Evolutionary conservation across 441 rosid species (phyloP).

Genomic region (Pelargonium cotyledonis): DNA sequence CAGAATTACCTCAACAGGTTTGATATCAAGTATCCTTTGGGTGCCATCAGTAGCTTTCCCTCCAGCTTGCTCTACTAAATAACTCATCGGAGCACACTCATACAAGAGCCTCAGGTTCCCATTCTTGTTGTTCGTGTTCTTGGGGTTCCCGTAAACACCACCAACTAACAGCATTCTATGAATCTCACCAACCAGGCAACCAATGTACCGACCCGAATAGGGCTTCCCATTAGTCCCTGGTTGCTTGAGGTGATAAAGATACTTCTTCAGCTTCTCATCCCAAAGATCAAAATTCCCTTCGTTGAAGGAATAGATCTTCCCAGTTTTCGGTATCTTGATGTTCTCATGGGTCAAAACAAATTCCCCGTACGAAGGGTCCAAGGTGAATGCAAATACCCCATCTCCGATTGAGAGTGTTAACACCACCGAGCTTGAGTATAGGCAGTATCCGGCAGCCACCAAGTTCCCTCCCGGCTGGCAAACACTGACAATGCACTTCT

Average conservation of each 20-base stretch:
- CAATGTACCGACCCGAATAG: constrained; percentile 84
- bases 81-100: constrained; percentile 97
- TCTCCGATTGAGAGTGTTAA: constrained; percentile 70
- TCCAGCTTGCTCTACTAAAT: constrained; percentile 90
- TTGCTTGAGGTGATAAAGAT: constrained; percentile 79
- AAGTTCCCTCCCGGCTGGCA: constrained; percentile 94
- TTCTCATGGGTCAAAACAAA: constrained; percentile 79
- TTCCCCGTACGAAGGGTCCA: constrained; percentile 94
- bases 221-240: constrained; percentile 86
- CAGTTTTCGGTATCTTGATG: constrained; percentile 71
- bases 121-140: constrained; percentile 83
- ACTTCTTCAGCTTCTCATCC: constrained; percentile 84
- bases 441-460: constrained; percentile 89
- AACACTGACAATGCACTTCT: constrained; percentile 75
- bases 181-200: constrained; percentile 93
- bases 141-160: constrained; percentile 88
- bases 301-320: constrained; percentile 80
- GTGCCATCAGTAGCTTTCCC: constrained; percentile 94
- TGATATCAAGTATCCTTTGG: constrained; percentile 66
- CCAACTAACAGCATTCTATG: constrained; percentile 80
- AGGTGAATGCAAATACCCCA: constrained; percentile 72
- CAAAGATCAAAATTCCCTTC: constrained; percentile 84
- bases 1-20: constrained; percentile 58
- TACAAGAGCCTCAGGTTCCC: constrained; percentile 88
- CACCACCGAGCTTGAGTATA: constrained; percentile 91